These are phyloP conservation scores for Agastache rugosa DNA, from an alignment of 257 asterid species.

Conservation along the genomic window DNA sequence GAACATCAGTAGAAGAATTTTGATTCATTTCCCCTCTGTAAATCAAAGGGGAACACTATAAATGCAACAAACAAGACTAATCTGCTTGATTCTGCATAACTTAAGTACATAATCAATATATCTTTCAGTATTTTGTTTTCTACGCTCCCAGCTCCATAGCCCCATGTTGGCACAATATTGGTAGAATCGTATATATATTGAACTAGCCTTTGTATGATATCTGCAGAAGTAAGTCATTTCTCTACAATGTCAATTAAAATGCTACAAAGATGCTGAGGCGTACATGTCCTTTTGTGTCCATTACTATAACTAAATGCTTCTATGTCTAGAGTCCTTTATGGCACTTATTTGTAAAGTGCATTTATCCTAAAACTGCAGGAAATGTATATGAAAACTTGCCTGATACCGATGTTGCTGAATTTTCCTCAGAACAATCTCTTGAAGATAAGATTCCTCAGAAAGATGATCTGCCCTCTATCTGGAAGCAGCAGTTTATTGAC, in stretches of 20 bases:
- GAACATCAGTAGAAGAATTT: neutral
- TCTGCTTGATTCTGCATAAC: neutral
- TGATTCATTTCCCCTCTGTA: neutral
- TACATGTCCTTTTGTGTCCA: neutral
- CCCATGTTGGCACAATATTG: neutral
- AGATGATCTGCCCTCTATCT: slow-evolving; percentile 49
- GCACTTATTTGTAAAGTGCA: slow-evolving; percentile 26
- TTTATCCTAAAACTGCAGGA: slow-evolving; percentile 43
- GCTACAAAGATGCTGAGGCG: neutral
- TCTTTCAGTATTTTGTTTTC: neutral
- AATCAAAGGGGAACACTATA: neutral
- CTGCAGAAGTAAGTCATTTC: neutral
- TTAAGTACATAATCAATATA: neutral
- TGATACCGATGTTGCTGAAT: slow-evolving; percentile 45
- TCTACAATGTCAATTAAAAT: slow-evolving; percentile 1
- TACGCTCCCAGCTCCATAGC: neutral
- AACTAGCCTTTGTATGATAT: neutral
- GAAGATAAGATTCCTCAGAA: slow-evolving; percentile 42
- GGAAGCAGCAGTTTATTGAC: slow-evolving; percentile 81
- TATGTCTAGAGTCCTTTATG: neutral
- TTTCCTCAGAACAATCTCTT: slow-evolving; percentile 43
- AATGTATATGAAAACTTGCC: slow-evolving; percentile 49
- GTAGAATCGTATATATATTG: neutral
- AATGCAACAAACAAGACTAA: neutral
- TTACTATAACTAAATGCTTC: neutral